These are phyloP conservation scores for Torrubiellomyces zombiae DNA, from an alignment of 2,329 filamentous ascomycete genomes.

Conservation along the genomic window DNA sequence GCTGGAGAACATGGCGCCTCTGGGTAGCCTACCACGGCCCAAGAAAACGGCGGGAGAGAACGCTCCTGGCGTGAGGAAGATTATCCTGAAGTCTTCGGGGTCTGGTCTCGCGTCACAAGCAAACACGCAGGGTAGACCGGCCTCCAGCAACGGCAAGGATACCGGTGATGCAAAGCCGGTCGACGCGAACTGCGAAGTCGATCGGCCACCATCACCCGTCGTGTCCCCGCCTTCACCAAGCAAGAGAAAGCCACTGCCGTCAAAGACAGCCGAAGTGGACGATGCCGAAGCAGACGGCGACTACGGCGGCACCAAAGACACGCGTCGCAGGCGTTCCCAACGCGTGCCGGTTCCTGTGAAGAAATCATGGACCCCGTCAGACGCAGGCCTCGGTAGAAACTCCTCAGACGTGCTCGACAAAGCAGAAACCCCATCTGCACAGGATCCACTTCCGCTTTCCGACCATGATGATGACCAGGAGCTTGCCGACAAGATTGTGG, in stretches of 20 bases:
- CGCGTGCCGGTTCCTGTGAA: slow-evolving; percentile 13
- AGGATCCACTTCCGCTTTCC: too few relatives aligned
- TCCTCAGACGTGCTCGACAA: too few relatives aligned
- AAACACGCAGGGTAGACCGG: too few relatives aligned
- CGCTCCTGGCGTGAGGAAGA: slow-evolving; percentile 20
- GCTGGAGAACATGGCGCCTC: slow-evolving; percentile 66
- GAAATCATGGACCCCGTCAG: slow-evolving; percentile 12
- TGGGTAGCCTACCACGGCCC: slow-evolving; percentile 55
- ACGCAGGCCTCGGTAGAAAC: slow-evolving; percentile 9
- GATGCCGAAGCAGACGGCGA: slow-evolving; percentile 22
- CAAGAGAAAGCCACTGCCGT: slow-evolving; percentile 8
- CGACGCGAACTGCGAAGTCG: slow-evolving; percentile 10
- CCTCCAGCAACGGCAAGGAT: slow-evolving; percentile 12
- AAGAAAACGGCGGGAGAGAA: slow-evolving; percentile 19
- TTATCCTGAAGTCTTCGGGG: slow-evolving; percentile 27
- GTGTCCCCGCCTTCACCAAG: slow-evolving; percentile 5
- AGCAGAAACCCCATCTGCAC: too few relatives aligned
- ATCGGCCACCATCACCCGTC: slow-evolving; percentile 5
- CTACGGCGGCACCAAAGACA: slow-evolving; percentile 25
- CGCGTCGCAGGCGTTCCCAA: slow-evolving; percentile 16
- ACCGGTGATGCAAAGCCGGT: slow-evolving; percentile 7
- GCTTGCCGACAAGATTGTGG: slow-evolving; percentile 34
- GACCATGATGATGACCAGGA: slow-evolving; percentile 19
- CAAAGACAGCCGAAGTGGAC: slow-evolving; percentile 9
- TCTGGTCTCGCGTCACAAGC: slow-evolving; percentile 7